Evolutionary conservation across 768 basidiomycete genomes (phyloP).

Genomic region (Obba rivulosa): DNA sequence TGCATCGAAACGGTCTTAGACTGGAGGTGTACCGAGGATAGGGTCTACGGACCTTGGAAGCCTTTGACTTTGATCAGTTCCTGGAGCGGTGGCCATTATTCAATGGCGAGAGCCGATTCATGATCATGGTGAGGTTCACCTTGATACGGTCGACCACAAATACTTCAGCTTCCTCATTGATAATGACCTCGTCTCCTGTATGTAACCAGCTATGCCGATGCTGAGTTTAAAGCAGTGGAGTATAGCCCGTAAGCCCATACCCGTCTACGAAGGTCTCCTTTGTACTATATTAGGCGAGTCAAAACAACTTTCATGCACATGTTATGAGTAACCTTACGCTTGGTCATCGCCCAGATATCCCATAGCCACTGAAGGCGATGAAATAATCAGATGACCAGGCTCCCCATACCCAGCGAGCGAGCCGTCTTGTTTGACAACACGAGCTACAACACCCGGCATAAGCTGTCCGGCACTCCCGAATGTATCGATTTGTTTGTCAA

Average conservation of each 20-base stretch:
- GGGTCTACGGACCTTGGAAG: constrained; percentile 37
- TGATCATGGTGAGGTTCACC: neutral
- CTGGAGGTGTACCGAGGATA: neutral
- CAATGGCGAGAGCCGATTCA: neutral
- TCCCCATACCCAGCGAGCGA: constrained; percentile 51
- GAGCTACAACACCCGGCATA: constrained; percentile 50
- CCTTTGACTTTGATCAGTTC: constrained; percentile 65
- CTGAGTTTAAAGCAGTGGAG: neutral
- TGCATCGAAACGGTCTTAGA: neutral
- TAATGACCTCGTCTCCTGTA: constrained; percentile 25
- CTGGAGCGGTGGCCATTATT: neutral
- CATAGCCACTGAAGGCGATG: constrained; percentile 54
- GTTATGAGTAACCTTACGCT: constrained; percentile 41
- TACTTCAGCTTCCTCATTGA: constrained; percentile 13
- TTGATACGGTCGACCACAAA: constrained; percentile 20
- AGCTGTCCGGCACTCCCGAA: constrained; percentile 55
- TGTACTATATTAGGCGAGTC: constrained; percentile 6
- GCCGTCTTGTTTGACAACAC: constrained; percentile 55
- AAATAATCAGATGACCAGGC: constrained; percentile 57
- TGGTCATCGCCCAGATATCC: constrained; percentile 52
- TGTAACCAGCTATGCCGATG: constrained; percentile 14
- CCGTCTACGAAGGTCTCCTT: constrained; percentile 21
- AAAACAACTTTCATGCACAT: neutral
- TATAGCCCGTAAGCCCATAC: constrained; percentile 11
- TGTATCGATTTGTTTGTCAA: constrained; percentile 37